Evolutionary conservation across 129 eudicot genomes (phyloP).

Genomic region (Chrysanthemum lavandulifolium): DNA sequence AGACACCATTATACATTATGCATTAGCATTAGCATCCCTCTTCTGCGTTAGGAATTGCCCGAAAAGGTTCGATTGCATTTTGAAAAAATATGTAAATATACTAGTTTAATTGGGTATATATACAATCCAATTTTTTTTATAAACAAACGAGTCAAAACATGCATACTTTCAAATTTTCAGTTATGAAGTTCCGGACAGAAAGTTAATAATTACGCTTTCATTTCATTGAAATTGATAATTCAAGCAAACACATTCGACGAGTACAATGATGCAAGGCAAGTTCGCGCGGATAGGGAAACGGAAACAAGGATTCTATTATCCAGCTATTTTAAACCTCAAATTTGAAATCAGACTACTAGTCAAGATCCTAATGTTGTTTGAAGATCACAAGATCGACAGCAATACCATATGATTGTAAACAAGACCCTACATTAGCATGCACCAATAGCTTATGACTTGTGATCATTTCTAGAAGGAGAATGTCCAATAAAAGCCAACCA

Average conservation of each 20-base stretch:
- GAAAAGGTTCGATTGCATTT: too few relatives aligned
- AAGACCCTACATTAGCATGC: conserved; percentile 51
- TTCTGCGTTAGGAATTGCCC: too few relatives aligned
- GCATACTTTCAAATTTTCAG: too few relatives aligned
- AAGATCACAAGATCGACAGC: background rate
- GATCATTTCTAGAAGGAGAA: conserved; percentile 26
- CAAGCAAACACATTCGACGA: background rate
- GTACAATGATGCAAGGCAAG: background rate
- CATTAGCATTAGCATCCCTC: too few relatives aligned
- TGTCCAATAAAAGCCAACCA: conserved; percentile 41
- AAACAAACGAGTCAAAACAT: background rate
- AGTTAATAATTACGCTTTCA: too few relatives aligned
- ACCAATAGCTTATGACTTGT: conserved; percentile 25
- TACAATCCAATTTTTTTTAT: background rate
- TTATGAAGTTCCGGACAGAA: too few relatives aligned
- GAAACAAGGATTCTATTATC: conserved; percentile 1
- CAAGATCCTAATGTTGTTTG: conserved; percentile 18
- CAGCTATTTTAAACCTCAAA: background rate
- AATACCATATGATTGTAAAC: conserved; percentile 30
- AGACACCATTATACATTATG: too few relatives aligned
- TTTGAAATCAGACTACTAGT: conserved; percentile 3
- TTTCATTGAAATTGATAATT: background rate
- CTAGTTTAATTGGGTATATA: too few relatives aligned
- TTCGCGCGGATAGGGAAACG: background rate
- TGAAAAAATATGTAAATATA: too few relatives aligned